phyloP scores from a whole-genome alignment of 768 basidiomycete species.

The Lactifluus pinguis region DNA sequence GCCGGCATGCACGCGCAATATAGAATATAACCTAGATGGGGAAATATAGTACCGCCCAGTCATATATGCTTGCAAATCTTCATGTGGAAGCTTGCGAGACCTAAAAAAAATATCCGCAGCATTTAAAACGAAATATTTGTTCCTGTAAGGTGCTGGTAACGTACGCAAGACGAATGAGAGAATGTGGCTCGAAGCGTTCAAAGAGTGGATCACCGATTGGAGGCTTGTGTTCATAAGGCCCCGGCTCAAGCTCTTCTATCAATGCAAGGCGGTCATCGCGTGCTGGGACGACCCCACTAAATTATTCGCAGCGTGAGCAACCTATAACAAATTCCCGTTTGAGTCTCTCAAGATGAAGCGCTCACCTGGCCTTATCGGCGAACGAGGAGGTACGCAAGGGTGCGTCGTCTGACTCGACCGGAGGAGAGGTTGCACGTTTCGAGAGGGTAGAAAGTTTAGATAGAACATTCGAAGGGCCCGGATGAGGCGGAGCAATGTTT shows the following conservation, averaged over 20 bases:
- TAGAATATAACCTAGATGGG: constrained; percentile 83
- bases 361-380: constrained; percentile 19
- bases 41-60: constrained; percentile 79
- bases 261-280: constrained; percentile 60
- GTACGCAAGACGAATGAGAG: constrained; percentile 74
- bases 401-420: background rate
- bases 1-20: constrained; percentile 58
- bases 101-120: constrained; percentile 30
- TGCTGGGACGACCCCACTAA: constrained; percentile 16
- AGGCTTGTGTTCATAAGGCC: constrained; percentile 67
- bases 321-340: background rate
- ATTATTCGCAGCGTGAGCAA: background rate
- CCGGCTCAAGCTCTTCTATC: constrained; percentile 67
- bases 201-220: constrained; percentile 70
- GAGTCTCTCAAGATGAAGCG: background rate
- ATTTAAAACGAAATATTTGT: background rate
- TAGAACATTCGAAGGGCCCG: constrained; percentile 45
- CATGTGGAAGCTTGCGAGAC: constrained; percentile 63
- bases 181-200: constrained; percentile 80
- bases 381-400: constrained; percentile 16
- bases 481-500: constrained; percentile 22
- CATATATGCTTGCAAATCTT: constrained; percentile 73
- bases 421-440: constrained; percentile 8
- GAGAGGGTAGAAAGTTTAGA: constrained; percentile 38
- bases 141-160: constrained; percentile 26